phyloP scores from a whole-genome alignment of 2,329 filamentous ascomycete genomes.

The Cadophora malorum region DNA sequence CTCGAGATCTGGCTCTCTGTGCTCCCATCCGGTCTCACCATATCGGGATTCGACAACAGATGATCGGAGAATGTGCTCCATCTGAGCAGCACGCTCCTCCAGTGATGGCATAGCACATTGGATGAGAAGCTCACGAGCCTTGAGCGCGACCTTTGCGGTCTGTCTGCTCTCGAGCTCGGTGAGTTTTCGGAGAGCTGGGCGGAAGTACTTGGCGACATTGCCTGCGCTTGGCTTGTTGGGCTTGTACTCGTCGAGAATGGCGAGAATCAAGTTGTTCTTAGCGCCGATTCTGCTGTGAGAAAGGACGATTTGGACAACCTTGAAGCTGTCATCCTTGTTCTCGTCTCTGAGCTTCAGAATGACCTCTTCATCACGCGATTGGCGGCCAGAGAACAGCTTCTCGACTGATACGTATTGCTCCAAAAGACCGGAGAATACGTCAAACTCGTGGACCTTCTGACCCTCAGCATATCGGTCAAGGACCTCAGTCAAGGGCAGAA shows the following conservation, averaged over 20 bases:
- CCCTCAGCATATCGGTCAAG: slow-evolving; percentile 84
- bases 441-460: slow-evolving; percentile 88
- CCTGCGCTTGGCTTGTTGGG: slow-evolving; percentile 92
- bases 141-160: slow-evolving; percentile 93
- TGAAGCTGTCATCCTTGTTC: slow-evolving; percentile 88
- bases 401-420: slow-evolving; percentile 84
- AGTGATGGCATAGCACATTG: slow-evolving; percentile 95
- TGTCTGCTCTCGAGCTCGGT: slow-evolving; percentile 87
- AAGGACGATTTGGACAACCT: slow-evolving; percentile 86
- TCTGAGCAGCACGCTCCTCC: slow-evolving; percentile 92
- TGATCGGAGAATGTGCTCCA: slow-evolving; percentile 97
- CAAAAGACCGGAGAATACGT: slow-evolving; percentile 79
- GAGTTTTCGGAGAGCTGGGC: slow-evolving; percentile 80
- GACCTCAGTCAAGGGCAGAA: slow-evolving; percentile 79
- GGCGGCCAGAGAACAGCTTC: slow-evolving; percentile 83
- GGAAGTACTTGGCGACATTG: slow-evolving; percentile 87
- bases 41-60: slow-evolving; percentile 97
- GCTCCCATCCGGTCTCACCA: slow-evolving; percentile 95
- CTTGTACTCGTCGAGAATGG: slow-evolving; percentile 91
- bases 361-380: slow-evolving; percentile 89
- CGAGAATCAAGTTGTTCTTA: slow-evolving; percentile 93
- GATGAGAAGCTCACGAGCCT: slow-evolving; percentile 96
- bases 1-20: slow-evolving; percentile 88
- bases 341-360: slow-evolving; percentile 93
- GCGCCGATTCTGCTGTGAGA: slow-evolving; percentile 91